A percentile compares a stretch with the other conserved stretches of the same genome.
These are phyloP conservation scores for Fomitopsis pinicola DNA, from an alignment of 1,284 basidiomycete genomes.

Conservation along the genomic window DNA sequence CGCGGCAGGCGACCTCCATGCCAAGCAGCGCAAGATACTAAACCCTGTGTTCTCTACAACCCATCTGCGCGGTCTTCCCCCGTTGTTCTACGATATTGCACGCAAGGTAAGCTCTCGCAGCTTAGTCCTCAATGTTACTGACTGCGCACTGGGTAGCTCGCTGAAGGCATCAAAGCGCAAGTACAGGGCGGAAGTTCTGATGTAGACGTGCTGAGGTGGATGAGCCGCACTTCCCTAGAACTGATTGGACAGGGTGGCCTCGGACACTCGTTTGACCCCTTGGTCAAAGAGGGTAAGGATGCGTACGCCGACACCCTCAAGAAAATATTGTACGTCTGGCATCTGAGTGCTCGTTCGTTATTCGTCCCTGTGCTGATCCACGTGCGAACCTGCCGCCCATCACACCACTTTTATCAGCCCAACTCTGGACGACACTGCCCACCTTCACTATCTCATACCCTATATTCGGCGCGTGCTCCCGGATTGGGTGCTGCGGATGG, in stretches of 20 bases:
- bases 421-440: neutral
- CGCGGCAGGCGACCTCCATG: conserved; percentile 14
- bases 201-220: conserved; percentile 21
- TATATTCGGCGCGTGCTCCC: neutral
- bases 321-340: conserved; percentile 13
- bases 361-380: too few species aligned
- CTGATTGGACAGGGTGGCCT: conserved; percentile 24
- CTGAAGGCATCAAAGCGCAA: conserved; percentile 10
- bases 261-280: conserved; percentile 22
- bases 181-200: conserved; percentile 6
- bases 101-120: conserved; percentile 9
- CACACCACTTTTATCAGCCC: neutral
- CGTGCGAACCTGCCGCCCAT: too few species aligned
- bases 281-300: conserved; percentile 11
- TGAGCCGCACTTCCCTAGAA: conserved; percentile 21
- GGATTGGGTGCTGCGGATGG: neutral
- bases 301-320: conserved; percentile 17
- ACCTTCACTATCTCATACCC: neutral
- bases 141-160: conserved; percentile 5
- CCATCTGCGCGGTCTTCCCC: conserved; percentile 21
- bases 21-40: conserved; percentile 20
- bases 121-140: too few species aligned
- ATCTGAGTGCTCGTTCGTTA: too few species aligned
- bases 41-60: conserved; percentile 23
- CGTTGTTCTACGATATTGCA: conserved; percentile 19